Conservation (phyloP, 2,329 filamentous ascomycete genomes). For the Penicillium aurantiogriseum region DNA sequence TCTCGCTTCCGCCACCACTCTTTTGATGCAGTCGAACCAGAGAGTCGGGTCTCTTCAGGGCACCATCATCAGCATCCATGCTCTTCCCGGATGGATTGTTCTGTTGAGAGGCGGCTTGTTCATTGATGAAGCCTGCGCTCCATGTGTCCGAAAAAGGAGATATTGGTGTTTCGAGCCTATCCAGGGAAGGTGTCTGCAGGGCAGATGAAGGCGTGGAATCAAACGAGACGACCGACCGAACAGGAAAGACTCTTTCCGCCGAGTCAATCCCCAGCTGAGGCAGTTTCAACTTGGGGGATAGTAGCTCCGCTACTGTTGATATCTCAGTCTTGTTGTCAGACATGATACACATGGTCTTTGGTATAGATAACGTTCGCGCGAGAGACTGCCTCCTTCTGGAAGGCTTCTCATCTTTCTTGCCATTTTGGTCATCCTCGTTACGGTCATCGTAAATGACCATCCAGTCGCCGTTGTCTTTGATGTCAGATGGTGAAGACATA, state of each 20-base stretch:
- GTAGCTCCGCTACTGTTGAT: conserved; percentile 13
- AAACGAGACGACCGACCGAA: conserved; percentile 72
- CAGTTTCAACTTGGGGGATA: conserved; percentile 22
- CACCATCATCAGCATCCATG: not conserved
- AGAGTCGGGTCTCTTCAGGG: not conserved
- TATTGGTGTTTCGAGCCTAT: conserved; percentile 19
- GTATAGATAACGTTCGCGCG: conserved; percentile 13
- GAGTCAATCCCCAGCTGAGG: conserved; percentile 31
- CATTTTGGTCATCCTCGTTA: conserved; percentile 4
- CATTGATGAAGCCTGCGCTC: conserved; percentile 1
- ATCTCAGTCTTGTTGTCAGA: conserved; percentile 20
- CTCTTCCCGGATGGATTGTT: not conserved
- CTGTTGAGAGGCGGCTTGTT: not conserved
- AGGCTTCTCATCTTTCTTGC: conserved; percentile 5
- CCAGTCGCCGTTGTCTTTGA: conserved; percentile 14
- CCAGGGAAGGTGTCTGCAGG: conserved; percentile 25
- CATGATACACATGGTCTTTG: conserved; percentile 24
- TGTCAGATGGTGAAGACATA: conserved; percentile 10
- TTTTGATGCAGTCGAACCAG: conserved; percentile 10
- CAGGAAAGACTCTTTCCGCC: conserved; percentile 71
- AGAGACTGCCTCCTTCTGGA: conserved; percentile 8
- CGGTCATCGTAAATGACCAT: conserved; percentile 13
- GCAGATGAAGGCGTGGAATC: conserved; percentile 48
- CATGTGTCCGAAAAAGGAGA: conserved; percentile 20
- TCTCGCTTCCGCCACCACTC: not conserved